These are phyloP conservation scores for Groenewaldozyma tartarivorans DNA, from an alignment of 805 yeast genomes.

Conservation along the genomic window DNA sequence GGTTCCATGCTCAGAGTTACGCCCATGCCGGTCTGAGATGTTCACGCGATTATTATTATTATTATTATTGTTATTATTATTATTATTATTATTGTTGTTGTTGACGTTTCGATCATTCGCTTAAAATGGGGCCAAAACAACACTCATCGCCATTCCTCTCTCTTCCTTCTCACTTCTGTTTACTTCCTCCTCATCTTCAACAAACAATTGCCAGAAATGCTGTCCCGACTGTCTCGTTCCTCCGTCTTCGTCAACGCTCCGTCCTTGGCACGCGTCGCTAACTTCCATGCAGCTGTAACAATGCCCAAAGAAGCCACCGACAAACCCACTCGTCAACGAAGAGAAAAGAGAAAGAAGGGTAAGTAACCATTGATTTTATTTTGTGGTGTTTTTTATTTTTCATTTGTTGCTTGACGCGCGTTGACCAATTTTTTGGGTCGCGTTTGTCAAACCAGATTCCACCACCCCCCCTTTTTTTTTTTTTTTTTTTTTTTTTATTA, in stretches of 20 bases:
- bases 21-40: too few relatives aligned
- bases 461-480: too few relatives aligned
- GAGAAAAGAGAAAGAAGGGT: slow-evolving; percentile 19
- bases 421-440: too few relatives aligned
- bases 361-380: slow-evolving; percentile 3
- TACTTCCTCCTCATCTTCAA: background rate
- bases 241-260: background rate
- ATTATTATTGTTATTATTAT: too few relatives aligned
- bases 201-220: too few relatives aligned
- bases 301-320: slow-evolving; percentile 23
- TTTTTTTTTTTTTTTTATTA: too few relatives aligned
- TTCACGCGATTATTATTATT: too few relatives aligned
- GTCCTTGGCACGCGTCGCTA: slow-evolving; percentile 5
- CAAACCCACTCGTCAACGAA: slow-evolving; percentile 17
- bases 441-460: background rate
- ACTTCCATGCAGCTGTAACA: slow-evolving; percentile 10
- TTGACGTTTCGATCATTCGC: background rate
- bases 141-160: background rate
- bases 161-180: background rate
- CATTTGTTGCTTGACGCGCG: too few relatives aligned
- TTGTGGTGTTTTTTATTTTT: background rate
- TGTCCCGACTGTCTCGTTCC: background rate
- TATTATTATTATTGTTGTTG: background rate
- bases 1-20: too few relatives aligned
- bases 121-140: too few relatives aligned